phyloP scores from a whole-genome alignment of 2,329 filamentous ascomycete species.

The Madurella fahalii region DNA sequence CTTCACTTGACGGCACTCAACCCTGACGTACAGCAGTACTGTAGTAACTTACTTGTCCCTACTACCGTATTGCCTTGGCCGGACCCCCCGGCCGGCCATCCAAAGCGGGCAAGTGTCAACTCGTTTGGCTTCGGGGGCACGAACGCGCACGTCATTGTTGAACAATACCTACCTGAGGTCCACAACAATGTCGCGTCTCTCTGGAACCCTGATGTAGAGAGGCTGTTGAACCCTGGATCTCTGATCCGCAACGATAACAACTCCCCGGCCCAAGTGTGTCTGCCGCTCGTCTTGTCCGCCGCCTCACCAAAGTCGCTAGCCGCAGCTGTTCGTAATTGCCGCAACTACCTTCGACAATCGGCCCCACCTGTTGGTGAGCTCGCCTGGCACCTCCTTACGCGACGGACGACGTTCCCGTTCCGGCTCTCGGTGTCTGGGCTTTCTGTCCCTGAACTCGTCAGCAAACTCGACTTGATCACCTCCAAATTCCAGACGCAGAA shows the following conservation, averaged over 20 bases:
- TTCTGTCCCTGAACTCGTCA: constrained; percentile 24
- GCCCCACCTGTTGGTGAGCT: constrained; percentile 22
- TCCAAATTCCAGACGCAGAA: constrained; percentile 8
- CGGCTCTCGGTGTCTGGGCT: constrained; percentile 28
- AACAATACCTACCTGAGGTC: constrained; percentile 34
- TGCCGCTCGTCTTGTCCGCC: constrained; percentile 39
- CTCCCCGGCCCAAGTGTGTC: constrained; percentile 5
- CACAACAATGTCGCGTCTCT: constrained; percentile 24
- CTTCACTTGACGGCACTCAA: constrained; percentile 40
- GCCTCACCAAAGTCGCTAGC: constrained; percentile 34
- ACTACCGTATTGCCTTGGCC: constrained; percentile 35
- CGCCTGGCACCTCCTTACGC: constrained; percentile 32
- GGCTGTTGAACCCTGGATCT: no score
- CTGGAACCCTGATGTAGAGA: background rate
- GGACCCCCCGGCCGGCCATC: constrained; percentile 31
- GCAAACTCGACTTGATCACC: constrained; percentile 27
- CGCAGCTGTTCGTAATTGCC: constrained; percentile 27
- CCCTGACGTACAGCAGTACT: constrained; percentile 37
- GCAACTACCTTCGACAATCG: constrained; percentile 23
- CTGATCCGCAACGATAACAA: background rate
- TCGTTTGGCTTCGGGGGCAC: constrained; percentile 45
- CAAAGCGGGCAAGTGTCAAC: constrained; percentile 41
- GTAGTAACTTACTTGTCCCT: constrained; percentile 32
- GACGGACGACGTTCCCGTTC: constrained; percentile 32
- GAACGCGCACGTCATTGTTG: constrained; percentile 42